A percentile compares a stretch with the other conserved stretches of the same genome.
These are phyloP conservation scores for Candida ortonii DNA, from an alignment of 805 yeast species.

Conservation along the genomic window DNA sequence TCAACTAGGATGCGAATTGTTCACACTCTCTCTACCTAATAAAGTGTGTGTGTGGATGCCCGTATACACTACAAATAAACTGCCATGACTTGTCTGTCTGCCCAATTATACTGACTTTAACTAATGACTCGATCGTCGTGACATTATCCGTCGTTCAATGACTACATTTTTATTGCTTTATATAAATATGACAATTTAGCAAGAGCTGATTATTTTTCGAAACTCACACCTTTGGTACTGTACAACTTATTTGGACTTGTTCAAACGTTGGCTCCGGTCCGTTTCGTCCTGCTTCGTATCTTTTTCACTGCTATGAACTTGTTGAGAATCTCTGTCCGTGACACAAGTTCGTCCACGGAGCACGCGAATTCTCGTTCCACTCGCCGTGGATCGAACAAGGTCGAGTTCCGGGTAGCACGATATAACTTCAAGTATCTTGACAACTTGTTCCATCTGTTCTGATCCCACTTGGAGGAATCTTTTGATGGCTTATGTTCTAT, in stretches of 20 bases:
- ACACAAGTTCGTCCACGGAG: constrained; percentile 20
- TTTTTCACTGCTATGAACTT: constrained; percentile 20
- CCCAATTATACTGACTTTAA: too few relatives aligned
- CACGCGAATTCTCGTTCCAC: constrained; percentile 24
- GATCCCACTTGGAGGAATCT: constrained; percentile 21
- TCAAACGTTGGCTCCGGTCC: not conserved
- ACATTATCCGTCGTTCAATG: constrained; percentile 2
- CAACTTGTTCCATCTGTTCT: constrained; percentile 24
- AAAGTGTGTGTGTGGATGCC: too few relatives aligned
- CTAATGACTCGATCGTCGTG: too few relatives aligned
- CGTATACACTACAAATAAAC: too few relatives aligned
- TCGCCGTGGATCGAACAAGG: constrained; percentile 11
- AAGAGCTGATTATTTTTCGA: too few relatives aligned
- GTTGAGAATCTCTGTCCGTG: constrained; percentile 20
- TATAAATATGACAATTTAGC: constrained; percentile 1
- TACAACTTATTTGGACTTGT: constrained; percentile 1
- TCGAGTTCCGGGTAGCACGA: constrained; percentile 16
- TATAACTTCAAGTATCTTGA: constrained; percentile 21
- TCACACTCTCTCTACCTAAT: too few relatives aligned
- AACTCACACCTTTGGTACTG: not conserved
- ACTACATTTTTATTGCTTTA: constrained; percentile 4
- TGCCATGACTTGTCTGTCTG: too few relatives aligned
- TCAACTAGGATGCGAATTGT: too few relatives aligned
- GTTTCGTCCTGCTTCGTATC: constrained; percentile 10
- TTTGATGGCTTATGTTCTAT: too few relatives aligned